Evolutionary conservation across 225 moss, liverwort and hornwort species (phyloP), one percentile per base, ranked within the genome.

Genomic region (Bryoerythrophyllum caledonicum): DNA sequence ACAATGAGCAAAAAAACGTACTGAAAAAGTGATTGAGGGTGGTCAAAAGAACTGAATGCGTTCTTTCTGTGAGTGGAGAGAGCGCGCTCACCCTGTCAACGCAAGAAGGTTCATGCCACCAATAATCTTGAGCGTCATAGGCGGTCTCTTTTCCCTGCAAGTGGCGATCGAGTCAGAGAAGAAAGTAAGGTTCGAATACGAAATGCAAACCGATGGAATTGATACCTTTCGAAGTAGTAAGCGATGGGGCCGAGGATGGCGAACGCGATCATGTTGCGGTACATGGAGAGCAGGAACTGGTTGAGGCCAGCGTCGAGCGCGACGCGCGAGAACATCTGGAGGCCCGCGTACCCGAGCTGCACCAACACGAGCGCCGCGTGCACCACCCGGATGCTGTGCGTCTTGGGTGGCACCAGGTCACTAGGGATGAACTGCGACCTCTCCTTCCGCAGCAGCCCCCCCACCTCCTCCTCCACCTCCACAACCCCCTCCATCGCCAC

Each of bases 241-340:
- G 84, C 86, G 21, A 89, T 58, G 4, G 89, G 86, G 63, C 81
- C 84, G 43, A 89, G 56, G 48, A 89, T 76, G 44, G 72, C 75
- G 30, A 89, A 82, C 5, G 81, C 84, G 35, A 89, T 84, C 1
- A 86, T 82, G 61, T 86, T 89, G 38, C 86, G 86, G 66, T 89
- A 87, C 79, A 89, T 84, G 67, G 86, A 86, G 43, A 87, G 54
- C 37, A 89, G 16, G 64, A 86, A 82, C 77, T 89, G 89, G 76
- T 87, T 89, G 59, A 89, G 77, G 0, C 89, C 89, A 13, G 79
- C 86, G 35, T 80, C 86, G 4, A 89, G 76, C 48, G 89, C 86
- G 46, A 86, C 84, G 19, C 86, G 83, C 2, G 84, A 78, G 57
- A 89, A 80, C 82, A 89, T 86, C 46, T 86, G 86, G 43, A 86